These are phyloP conservation scores for Ascochyta lentis DNA, from an alignment of 2,329 filamentous ascomycete genomes.

Conservation along the genomic window DNA sequence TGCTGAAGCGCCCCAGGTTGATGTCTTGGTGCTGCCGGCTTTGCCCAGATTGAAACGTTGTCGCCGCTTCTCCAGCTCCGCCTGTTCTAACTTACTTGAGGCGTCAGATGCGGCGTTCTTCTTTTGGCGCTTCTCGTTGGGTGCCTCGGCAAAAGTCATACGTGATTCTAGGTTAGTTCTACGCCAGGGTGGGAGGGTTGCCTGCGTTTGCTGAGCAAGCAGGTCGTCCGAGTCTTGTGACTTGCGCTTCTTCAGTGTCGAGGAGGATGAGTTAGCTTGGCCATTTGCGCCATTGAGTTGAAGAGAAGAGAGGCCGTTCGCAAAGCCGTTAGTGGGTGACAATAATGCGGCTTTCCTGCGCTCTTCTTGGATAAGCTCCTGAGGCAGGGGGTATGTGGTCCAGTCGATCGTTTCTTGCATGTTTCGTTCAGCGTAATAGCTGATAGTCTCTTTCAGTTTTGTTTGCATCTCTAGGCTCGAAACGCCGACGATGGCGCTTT, in stretches of 20 bases:
- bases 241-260: constrained; percentile 82
- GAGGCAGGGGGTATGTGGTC: constrained; percentile 82
- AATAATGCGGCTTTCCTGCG: constrained; percentile 35
- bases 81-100: constrained; percentile 88
- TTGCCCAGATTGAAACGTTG: constrained; percentile 76
- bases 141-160: constrained; percentile 65
- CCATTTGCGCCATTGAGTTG: constrained; percentile 24
- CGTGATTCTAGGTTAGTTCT: constrained; percentile 77
- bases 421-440: constrained; percentile 75
- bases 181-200: constrained; percentile 72
- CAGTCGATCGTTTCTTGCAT: constrained; percentile 79
- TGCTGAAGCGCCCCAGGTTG: constrained; percentile 54
- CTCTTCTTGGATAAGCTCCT: constrained; percentile 79
- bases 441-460: constrained; percentile 86
- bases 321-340: constrained; percentile 39
- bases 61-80: constrained; percentile 84
- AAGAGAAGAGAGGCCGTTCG: constrained; percentile 25
- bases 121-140: constrained; percentile 56
- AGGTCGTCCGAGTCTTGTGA: constrained; percentile 64
- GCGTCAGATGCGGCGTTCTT: constrained; percentile 57
- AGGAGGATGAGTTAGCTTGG: constrained; percentile 44
- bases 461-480: constrained; percentile 73
- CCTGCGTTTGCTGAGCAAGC: constrained; percentile 59
- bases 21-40: constrained; percentile 61
- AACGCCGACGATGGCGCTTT: constrained; percentile 61